These are phyloP conservation scores for Oligophagozyma castellii DNA, from an alignment of 1,139 yeast genomes.

Conservation along the genomic window DNA sequence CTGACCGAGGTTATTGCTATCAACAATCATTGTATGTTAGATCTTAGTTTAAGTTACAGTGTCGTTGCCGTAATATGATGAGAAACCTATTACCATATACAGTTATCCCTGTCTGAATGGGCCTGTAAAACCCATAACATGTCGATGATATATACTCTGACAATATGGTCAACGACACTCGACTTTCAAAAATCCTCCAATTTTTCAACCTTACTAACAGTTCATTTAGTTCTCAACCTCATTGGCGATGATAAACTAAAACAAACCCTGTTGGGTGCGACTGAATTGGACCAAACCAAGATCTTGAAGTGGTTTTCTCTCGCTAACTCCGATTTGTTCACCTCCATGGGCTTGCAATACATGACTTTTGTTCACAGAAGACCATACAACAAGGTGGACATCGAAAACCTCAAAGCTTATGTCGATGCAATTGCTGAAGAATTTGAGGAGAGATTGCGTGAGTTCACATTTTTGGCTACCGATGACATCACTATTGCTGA, in stretches of 20 bases:
- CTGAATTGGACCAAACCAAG: constrained; percentile 49
- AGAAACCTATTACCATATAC: constrained; percentile 13
- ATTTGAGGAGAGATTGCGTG: constrained; percentile 46
- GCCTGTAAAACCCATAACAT: constrained; percentile 13
- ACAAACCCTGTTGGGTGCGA: constrained; percentile 38
- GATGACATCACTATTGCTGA: constrained; percentile 78
- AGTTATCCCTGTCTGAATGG: constrained; percentile 24
- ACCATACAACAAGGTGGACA: constrained; percentile 62
- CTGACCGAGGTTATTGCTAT: constrained; percentile 71
- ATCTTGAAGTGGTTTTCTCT: constrained; percentile 64
- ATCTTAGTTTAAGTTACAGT: background rate
- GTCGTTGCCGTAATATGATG: constrained; percentile 12
- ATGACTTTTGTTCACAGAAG: constrained; percentile 17
- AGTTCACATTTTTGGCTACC: constrained; percentile 73
- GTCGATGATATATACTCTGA: constrained; percentile 17
- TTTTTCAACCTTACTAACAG: too few species aligned
- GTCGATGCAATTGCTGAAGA: constrained; percentile 30
- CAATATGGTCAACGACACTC: too few species aligned
- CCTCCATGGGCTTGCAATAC: constrained; percentile 22
- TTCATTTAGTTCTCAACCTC: constrained; percentile 7
- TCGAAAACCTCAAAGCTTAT: constrained; percentile 36
- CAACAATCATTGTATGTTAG: constrained; percentile 13
- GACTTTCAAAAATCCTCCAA: too few species aligned
- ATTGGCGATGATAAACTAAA: constrained; percentile 17
- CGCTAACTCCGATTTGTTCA: constrained; percentile 49